Conservation (phyloP, 345 rosid genomes). For the Rhodomyrtus tomentosa region DNA sequence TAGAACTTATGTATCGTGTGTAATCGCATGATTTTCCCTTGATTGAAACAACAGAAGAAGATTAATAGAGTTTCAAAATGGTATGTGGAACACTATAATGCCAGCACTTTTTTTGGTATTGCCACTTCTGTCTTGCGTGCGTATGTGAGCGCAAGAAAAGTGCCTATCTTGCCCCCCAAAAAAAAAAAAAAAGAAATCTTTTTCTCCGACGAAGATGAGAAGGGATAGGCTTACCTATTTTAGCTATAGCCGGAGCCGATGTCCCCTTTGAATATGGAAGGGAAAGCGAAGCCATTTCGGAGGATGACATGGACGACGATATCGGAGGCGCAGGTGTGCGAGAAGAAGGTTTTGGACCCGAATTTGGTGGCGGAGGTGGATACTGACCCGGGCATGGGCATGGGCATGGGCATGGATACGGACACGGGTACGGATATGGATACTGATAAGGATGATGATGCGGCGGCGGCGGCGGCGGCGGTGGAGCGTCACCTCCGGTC, state of each 20-base stretch:
- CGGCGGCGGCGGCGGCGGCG: not conserved
- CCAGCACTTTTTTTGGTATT: not conserved
- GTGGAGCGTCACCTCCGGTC: not conserved
- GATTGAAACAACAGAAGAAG: not conserved
- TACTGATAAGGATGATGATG: not conserved
- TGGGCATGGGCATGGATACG: not conserved
- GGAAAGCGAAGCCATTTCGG: not conserved
- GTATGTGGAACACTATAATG: not conserved
- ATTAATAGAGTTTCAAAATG: not conserved
- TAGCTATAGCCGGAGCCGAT: not conserved
- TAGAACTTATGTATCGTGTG: not conserved
- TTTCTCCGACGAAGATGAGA: not conserved
- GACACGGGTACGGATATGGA: not conserved
- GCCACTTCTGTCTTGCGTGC: not conserved
- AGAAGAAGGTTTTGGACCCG: not conserved
- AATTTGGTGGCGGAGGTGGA: not conserved
- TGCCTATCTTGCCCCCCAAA: not conserved
- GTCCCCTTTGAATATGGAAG: not conserved
- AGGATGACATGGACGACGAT: not conserved
- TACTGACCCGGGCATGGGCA: not conserved
- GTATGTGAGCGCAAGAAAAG: not conserved
- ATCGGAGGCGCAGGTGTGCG: not conserved
- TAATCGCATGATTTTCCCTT: not conserved
- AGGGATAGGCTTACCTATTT: not conserved
- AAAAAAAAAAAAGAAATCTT: not conserved